Percentiles rank a stretch among this genome's conserved stretches.
Conservation (phyloP, 257 asterid species). For the Nicotiana obtusifolia region DNA sequence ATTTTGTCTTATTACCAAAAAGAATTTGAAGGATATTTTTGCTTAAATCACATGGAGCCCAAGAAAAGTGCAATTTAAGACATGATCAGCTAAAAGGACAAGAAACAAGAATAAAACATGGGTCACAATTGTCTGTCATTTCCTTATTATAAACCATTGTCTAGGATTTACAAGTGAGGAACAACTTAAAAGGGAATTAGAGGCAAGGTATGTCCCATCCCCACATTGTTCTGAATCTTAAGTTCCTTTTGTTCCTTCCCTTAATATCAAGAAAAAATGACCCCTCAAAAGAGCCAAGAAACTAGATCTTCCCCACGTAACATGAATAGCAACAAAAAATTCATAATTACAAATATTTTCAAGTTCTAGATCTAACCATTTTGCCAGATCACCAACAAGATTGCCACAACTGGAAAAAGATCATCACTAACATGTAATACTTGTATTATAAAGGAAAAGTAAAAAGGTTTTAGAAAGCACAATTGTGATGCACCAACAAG, state of each 20-base stretch:
- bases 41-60: constrained; percentile 32
- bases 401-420: neutral
- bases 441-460: neutral
- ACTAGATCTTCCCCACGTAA: neutral
- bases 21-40: neutral
- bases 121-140: constrained; percentile 18
- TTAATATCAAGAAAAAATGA: constrained; percentile 9
- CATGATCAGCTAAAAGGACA: constrained; percentile 21
- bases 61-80: constrained; percentile 24
- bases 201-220: constrained; percentile 22
- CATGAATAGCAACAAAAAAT: constrained; percentile 3
- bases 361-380: neutral
- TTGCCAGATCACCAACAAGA: neutral
- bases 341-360: neutral
- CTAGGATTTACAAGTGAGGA: constrained; percentile 11
- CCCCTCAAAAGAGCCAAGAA: constrained; percentile 2
- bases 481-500: neutral
- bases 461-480: neutral
- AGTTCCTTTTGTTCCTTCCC: constrained; percentile 19
- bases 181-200: constrained; percentile 19
- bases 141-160: constrained; percentile 4
- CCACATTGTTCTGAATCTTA: constrained; percentile 7
- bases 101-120: constrained; percentile 22
- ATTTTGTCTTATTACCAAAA: constrained; percentile 16
- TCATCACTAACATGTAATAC: neutral